Percentiles rank a stretch among this genome's conserved stretches.
Conservation (phyloP, 2,329 filamentous ascomycete species). For the Trichoderma sp. region DNA sequence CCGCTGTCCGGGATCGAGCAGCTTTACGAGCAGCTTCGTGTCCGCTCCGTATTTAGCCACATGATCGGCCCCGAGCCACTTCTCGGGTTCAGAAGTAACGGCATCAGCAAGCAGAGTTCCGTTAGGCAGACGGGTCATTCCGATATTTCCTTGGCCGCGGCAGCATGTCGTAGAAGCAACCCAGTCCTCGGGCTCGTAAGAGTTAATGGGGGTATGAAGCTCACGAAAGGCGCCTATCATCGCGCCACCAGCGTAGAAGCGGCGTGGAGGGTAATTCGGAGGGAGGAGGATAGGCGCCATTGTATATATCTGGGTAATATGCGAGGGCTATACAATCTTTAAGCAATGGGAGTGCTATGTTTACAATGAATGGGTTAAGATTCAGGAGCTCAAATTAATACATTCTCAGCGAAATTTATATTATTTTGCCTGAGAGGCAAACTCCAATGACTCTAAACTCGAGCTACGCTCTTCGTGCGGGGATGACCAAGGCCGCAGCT, state of each 20-base stretch:
- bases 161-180: constrained; percentile 25
- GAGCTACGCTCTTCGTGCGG: background rate
- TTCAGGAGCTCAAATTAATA: background rate
- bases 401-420: background rate
- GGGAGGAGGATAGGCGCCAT: constrained; percentile 23
- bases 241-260: constrained; percentile 23
- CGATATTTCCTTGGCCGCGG: constrained; percentile 19
- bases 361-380: background rate
- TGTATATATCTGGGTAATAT: background rate
- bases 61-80: constrained; percentile 24
- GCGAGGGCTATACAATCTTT: background rate
- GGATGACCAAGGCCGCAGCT: background rate
- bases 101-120: constrained; percentile 22
- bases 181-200: constrained; percentile 24
- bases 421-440: background rate
- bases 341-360: background rate
- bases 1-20: constrained; percentile 25
- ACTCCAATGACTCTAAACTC: background rate
- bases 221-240: constrained; percentile 22
- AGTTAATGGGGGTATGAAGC: background rate
- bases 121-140: constrained; percentile 20
- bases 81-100: constrained; percentile 19
- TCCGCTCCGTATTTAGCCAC: constrained; percentile 21
- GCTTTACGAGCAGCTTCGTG: constrained; percentile 25
- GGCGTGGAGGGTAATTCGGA: constrained; percentile 19